These are phyloP conservation scores for Pleurotus giganteus DNA, from an alignment of 768 basidiomycete species.

Conservation along the genomic window DNA sequence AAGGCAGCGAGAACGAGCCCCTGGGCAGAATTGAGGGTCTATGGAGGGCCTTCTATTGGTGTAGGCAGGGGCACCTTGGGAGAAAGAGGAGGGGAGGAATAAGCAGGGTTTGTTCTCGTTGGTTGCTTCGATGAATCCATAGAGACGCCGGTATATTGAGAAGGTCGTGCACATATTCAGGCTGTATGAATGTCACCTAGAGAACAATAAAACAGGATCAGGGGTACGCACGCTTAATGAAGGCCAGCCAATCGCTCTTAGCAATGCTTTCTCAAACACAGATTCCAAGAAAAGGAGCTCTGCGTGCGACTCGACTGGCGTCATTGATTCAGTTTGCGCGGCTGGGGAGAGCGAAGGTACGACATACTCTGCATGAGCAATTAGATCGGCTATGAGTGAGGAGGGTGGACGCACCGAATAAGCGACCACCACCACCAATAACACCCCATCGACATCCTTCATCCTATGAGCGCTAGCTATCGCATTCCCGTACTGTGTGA, in stretches of 20 bases:
- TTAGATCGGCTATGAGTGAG: background rate
- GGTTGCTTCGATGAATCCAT: conserved; percentile 68
- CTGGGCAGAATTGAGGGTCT: conserved; percentile 87
- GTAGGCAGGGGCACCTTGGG: too few species aligned
- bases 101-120: conserved; percentile 46
- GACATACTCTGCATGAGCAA: conserved; percentile 36
- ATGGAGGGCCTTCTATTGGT: conserved; percentile 58
- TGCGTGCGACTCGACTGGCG: conserved; percentile 78
- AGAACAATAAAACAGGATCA: background rate
- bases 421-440: conserved; percentile 47
- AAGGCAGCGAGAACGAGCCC: too few species aligned
- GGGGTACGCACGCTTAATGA: conserved; percentile 75
- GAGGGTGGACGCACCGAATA: conserved; percentile 13
- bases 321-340: conserved; percentile 62
- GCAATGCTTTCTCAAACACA: conserved; percentile 65
- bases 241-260: conserved; percentile 94
- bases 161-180: conserved; percentile 90
- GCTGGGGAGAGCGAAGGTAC: conserved; percentile 50
- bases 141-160: conserved; percentile 77
- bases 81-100: conserved; percentile 7
- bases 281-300: conserved; percentile 91
- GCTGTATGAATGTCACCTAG: conserved; percentile 34
- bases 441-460: conserved; percentile 64
- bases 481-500: conserved; percentile 67
- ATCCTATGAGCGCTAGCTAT: conserved; percentile 79